These are phyloP conservation scores for Akanthomyces uredinophilus DNA, from an alignment of 2,329 filamentous ascomycete species.

Conservation along the genomic window DNA sequence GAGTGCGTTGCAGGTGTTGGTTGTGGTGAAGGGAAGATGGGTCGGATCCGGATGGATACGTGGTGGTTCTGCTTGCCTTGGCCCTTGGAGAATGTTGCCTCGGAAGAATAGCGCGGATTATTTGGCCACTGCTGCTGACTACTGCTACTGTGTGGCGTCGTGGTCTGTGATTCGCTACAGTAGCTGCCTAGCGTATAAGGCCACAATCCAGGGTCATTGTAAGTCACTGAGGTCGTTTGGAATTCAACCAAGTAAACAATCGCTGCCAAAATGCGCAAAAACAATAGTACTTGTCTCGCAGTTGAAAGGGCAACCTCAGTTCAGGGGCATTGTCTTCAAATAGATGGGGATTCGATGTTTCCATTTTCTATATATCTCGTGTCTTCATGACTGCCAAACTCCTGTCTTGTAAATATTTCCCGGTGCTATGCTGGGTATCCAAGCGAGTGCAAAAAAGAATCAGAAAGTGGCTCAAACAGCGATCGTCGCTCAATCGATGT, in stretches of 20 bases:
- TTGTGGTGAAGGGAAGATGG: neutral
- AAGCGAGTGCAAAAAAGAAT: conserved; percentile 23
- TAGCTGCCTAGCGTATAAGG: conserved; percentile 8
- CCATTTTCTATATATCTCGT: neutral
- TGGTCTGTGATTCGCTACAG: neutral
- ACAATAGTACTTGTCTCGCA: neutral
- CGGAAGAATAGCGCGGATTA: conserved; percentile 14
- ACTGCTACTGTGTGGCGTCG: neutral
- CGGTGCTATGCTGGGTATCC: conserved; percentile 31
- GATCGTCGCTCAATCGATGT: conserved; percentile 4
- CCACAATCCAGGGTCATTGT: neutral
- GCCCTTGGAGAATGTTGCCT: neutral
- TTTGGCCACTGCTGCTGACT: conserved; percentile 3
- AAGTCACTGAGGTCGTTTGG: neutral
- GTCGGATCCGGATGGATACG: conserved; percentile 8
- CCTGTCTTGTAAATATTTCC: conserved; percentile 17
- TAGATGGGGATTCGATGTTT: neutral
- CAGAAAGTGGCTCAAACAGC: conserved; percentile 13
- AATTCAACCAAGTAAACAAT: neutral
- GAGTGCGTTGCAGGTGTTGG: neutral
- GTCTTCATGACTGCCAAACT: conserved; percentile 4
- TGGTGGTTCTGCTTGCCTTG: conserved; percentile 3
- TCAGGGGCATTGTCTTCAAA: neutral
- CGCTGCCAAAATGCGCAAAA: neutral
- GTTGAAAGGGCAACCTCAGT: neutral